A percentile compares a stretch with the other conserved stretches of the same genome.
Evolutionary conservation across 169 alveolate species (phyloP).

Genomic region (Eimeria sp.): DNA sequence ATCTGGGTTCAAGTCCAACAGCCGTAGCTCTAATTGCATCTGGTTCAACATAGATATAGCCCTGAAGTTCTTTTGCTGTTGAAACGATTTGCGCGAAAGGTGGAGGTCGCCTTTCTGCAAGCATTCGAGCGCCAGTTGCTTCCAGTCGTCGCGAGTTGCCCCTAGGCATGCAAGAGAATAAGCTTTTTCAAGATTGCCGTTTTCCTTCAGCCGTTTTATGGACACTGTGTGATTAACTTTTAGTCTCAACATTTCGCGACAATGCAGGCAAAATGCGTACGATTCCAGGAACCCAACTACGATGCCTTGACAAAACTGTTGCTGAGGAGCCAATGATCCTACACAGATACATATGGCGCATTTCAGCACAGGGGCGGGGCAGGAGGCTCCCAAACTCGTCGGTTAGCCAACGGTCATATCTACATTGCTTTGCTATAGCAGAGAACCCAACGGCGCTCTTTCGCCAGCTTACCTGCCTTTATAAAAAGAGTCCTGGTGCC

Average conservation of each 20-base stretch:
- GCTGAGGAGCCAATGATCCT: slow-evolving; percentile 93
- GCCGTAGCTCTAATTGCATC: not conserved
- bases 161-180: slow-evolving; percentile 95
- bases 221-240: slow-evolving; percentile 95
- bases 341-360: slow-evolving; percentile 33
- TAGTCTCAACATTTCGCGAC: slow-evolving; percentile 91
- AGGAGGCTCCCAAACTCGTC: not conserved
- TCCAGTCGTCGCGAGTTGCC: slow-evolving; percentile 94
- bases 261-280: slow-evolving; percentile 92
- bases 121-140: slow-evolving; percentile 93
- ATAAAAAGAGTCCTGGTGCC: slow-evolving; percentile 91
- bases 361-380: not conserved
- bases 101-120: slow-evolving; percentile 90
- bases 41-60: slow-evolving; percentile 58
- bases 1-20: not conserved
- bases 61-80: slow-evolving; percentile 37
- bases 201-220: slow-evolving; percentile 92
- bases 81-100: slow-evolving; percentile 91
- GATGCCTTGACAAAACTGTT: slow-evolving; percentile 94
- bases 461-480: slow-evolving; percentile 31
- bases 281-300: slow-evolving; percentile 96
- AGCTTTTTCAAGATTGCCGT: slow-evolving; percentile 92
- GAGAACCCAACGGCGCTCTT: not conserved
- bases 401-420: not conserved
- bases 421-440: not conserved